phyloP scores from a whole-genome alignment of 495 filamentous ascomycete genomes.

The Astrothelium subdiscretum region DNA sequence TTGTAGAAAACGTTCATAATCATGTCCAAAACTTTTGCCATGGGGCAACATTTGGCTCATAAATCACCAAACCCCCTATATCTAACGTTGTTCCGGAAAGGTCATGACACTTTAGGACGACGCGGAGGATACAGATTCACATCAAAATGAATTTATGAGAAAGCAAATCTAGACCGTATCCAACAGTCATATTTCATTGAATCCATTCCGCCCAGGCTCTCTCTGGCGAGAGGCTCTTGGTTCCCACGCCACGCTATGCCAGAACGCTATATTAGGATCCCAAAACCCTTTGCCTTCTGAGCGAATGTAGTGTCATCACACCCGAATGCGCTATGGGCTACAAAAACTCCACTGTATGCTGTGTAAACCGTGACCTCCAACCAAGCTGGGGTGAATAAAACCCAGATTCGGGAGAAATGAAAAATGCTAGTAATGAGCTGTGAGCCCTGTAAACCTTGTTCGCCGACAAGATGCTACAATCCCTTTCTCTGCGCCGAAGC shows the following conservation, averaged over 20 bases:
- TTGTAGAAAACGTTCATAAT: too few species aligned
- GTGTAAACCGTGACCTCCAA: background rate
- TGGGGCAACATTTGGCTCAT: too few species aligned
- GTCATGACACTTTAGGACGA: too few species aligned
- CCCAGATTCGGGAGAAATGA: background rate
- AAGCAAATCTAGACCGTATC: background rate
- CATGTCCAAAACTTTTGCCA: too few species aligned
- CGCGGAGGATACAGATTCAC: too few species aligned
- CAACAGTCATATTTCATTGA: background rate
- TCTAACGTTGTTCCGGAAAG: too few species aligned
- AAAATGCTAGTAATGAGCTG: background rate
- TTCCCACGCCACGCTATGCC: conserved; percentile 1
- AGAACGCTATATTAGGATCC: background rate
- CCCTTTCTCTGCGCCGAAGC: background rate
- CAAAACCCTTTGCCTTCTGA: background rate
- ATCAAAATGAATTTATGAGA: background rate
- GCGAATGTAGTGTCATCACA: background rate
- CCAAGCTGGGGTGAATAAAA: background rate
- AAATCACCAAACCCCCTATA: too few species aligned
- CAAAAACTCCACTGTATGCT: background rate
- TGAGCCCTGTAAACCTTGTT: background rate
- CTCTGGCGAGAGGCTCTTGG: background rate
- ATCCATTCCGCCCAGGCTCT: background rate
- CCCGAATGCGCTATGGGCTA: background rate
- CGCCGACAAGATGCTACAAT: background rate